Evolutionary conservation across 176 grass and related monocot species (phyloP), one percentile per base, ranked within the genome.

Genomic region (Musa beccarii): DNA sequence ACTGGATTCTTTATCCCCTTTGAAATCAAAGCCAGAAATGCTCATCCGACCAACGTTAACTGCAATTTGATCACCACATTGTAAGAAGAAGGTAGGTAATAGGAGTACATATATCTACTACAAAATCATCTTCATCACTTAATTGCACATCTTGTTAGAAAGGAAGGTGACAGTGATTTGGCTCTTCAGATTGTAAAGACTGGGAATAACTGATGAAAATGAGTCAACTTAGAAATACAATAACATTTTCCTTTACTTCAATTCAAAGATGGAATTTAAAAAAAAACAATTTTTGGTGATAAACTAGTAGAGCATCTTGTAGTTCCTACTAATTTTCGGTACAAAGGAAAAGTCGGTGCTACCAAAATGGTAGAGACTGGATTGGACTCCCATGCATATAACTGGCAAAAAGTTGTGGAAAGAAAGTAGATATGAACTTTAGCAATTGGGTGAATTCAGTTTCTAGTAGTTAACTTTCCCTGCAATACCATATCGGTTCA

Each of bases 21-120:
- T 69, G 2, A 93, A 87, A 61, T 81, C 85, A 51, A 93, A 81
- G 63, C 88, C 90, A 3, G 88, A 84, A 80, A 98, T 91, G 28
- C 68, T 80, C 94, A 93, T 98, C 74, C 75, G 84, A 52, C 90
- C 90, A 23, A 87, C 83, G 85, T 93, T 98, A 53, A 98, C 90
- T 93, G 84, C 84, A 83, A 68, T 69, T 21, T 19, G 10, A 20
- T n/a, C 9, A 73, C 12, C 10, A 14, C 6, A 20, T 22, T 49
- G n/a, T 49, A 26, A 80, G 52, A 59, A 59, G n/a, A 20, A 61
- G 15, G 57, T n/a, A 61, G n/a, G 17, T 0, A 21, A 17, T 19
- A 61, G 4, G 6, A 43, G 34, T 43, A 43, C 34, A 43, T 43
- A 43, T 43, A 43, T 43, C 4, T 4, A 43, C 4, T n/a, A 1